phyloP scores from a whole-genome alignment of 1,139 yeast genomes.

The Candida neerlandica region DNA sequence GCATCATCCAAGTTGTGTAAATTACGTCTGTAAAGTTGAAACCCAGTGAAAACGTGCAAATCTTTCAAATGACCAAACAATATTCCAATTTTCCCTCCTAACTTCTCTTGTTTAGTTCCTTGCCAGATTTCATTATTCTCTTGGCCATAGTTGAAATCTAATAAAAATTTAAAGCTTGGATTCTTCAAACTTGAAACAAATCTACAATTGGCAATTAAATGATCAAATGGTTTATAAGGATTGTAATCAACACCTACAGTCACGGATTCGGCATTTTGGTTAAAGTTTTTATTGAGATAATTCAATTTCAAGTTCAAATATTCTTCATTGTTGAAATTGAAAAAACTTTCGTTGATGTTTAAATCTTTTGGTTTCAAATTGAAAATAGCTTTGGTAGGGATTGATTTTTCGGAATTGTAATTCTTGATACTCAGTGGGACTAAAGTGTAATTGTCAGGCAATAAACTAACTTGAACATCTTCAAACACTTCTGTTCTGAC shows the following conservation, averaged over 20 bases:
- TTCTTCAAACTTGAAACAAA: constrained; percentile 41
- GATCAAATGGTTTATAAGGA: constrained; percentile 51
- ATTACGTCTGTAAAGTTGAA: constrained; percentile 44
- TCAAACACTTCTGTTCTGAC: constrained; percentile 49
- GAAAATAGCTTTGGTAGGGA: constrained; percentile 42
- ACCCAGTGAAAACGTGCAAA: constrained; percentile 37
- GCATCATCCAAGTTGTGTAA: constrained; percentile 46
- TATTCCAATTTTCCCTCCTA: constrained; percentile 51
- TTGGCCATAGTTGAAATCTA: constrained; percentile 38
- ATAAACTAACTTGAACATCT: constrained; percentile 33
- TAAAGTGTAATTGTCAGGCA: constrained; percentile 35
- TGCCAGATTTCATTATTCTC: constrained; percentile 47
- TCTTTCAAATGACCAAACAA: constrained; percentile 24
- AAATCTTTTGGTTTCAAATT: constrained; percentile 38
- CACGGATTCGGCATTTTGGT: constrained; percentile 46
- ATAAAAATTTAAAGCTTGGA: constrained; percentile 42
- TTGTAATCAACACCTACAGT: constrained; percentile 45
- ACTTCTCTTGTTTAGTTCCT: constrained; percentile 32
- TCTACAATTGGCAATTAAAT: constrained; percentile 36
- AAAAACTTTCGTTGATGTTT: constrained; percentile 38
- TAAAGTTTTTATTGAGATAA: constrained; percentile 47
- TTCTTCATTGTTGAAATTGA: constrained; percentile 44
- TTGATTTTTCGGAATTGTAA: constrained; percentile 39
- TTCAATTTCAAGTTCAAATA: constrained; percentile 41
- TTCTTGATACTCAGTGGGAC: constrained; percentile 26